Base-by-base conservation (phyloP, 2,329 filamentous ascomycete genomes). In the Neofusicoccum kwambonambiense region DNA sequence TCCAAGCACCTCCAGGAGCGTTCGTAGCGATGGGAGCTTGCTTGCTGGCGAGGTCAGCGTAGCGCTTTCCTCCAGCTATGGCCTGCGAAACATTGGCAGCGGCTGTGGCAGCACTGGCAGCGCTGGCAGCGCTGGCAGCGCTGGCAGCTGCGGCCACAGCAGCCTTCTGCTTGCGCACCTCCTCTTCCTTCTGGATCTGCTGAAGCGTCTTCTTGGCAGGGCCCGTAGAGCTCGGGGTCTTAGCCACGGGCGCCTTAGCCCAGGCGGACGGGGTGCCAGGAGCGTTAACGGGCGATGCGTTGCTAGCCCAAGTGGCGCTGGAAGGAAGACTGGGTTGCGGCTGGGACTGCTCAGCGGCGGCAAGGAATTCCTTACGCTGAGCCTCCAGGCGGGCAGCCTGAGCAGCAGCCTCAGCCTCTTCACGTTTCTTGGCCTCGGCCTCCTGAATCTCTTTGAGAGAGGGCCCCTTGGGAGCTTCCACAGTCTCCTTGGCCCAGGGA, bases 371-470 rank as follows among this genome's bases (percentile, higher is more conserved):
- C 74, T 92, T 91, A 77, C 98, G 93, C 9, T 92, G 86, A 15
- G 88, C 84, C 54, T 89, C 89, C 70, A 90, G 91, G 70, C 93
- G 90, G 66, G 90, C 86, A 47, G 91, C 90, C 41, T 89, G 88
- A 15, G 91, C 92, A 62, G 88, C 81, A 73, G 95, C 92, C 74
- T 98, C 94, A 12, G 87, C 89, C 78, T 96, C 91, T 60, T 94
- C 94, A 11, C 93, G 93, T 76, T 95, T 96, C 73, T 90, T 92
- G 41, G 94, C 94, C 77, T 99, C 95, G 4, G 92, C 90, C 77
- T 97, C 94, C 76, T 99, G 95, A 27, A 99, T 99, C 74, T 99
- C 93, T 79, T 93, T 96, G 68, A 99, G 82, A 66, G 93, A 97
- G 2, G 94, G 95, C 0, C 93, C 93, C 77, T 91, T 96, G 45